A percentile compares a stretch with the other conserved stretches of the same genome.
Evolutionary conservation across 2,329 filamentous ascomycete species (phyloP).

Genomic region (Ceratocystis huliohia): DNA sequence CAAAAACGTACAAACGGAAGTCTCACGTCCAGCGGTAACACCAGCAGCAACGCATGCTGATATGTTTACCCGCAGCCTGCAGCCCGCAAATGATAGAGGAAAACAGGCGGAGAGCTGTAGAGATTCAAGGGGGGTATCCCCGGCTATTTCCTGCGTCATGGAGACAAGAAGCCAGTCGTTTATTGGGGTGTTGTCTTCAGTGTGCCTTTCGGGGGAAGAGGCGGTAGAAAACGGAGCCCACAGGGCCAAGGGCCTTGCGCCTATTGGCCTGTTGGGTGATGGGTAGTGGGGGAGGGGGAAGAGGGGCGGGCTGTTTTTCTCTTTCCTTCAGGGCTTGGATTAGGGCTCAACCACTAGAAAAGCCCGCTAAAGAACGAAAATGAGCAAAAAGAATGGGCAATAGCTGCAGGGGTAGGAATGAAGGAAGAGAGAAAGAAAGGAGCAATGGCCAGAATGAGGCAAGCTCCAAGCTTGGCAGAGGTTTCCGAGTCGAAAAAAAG

Average conservation of each 20-base stretch:
- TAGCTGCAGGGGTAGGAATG: not conserved
- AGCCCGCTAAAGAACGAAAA: not conserved
- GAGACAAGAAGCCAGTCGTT: not conserved
- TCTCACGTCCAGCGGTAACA: too few relatives aligned
- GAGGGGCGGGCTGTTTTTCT: not conserved
- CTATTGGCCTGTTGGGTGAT: not conserved
- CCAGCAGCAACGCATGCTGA: too few relatives aligned
- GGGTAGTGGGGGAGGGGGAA: not conserved
- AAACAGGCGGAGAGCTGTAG: not conserved
- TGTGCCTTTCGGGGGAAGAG: not conserved
- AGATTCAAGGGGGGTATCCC: not conserved
- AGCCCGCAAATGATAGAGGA: too few relatives aligned
- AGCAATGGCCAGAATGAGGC: conserved; percentile 12
- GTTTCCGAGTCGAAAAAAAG: too few relatives aligned
- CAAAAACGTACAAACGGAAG: too few relatives aligned
- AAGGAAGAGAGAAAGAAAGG: not conserved
- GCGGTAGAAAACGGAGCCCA: not conserved
- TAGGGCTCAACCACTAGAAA: conserved; percentile 2
- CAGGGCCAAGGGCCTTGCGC: not conserved
- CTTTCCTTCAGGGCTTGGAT: not conserved
- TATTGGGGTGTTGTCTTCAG: too few relatives aligned
- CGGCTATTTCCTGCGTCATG: not conserved
- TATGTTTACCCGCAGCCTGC: too few relatives aligned
- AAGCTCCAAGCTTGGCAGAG: conserved; percentile 9
- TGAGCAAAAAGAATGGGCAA: not conserved